A percentile compares a stretch with the other conserved stretches of the same genome.
phyloP scores from a whole-genome alignment of 176 grass and related monocot species.

The Stipa capillata region DNA sequence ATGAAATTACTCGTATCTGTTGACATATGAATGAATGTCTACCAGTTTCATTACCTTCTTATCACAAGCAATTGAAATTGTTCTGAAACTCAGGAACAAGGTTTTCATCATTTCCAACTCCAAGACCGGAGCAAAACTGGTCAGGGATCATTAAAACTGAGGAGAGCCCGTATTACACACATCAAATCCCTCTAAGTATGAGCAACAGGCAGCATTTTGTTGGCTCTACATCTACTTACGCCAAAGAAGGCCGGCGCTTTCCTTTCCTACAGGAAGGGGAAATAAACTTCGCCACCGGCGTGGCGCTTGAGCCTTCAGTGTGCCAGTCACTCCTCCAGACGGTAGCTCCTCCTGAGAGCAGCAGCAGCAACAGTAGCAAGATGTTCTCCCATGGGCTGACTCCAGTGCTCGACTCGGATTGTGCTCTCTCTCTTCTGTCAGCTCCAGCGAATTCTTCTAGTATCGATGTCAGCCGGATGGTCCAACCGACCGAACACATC shows the following conservation, averaged over 20 bases:
- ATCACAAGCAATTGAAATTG: background rate
- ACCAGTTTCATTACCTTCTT: background rate
- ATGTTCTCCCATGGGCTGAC: slow-evolving; percentile 43
- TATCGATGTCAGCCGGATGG: slow-evolving; percentile 38
- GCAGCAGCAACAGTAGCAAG: slow-evolving; percentile 31
- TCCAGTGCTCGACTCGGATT: slow-evolving; percentile 51
- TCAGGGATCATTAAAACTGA: slow-evolving; percentile 37
- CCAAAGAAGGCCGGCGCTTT: slow-evolving; percentile 44
- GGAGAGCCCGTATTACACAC: slow-evolving; percentile 30
- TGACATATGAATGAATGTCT: background rate
- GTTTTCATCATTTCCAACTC: slow-evolving; percentile 36
- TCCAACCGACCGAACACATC: slow-evolving; percentile 36
- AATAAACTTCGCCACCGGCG: slow-evolving; percentile 25
- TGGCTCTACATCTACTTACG: slow-evolving; percentile 21
- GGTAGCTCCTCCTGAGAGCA: slow-evolving; percentile 17
- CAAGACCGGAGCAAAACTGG: slow-evolving; percentile 47
- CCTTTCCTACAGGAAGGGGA: slow-evolving; percentile 58
- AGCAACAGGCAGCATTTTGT: slow-evolving; percentile 33
- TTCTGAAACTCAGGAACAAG: slow-evolving; percentile 38
- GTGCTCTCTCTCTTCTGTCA: slow-evolving; percentile 98
- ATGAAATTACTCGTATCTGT: background rate
- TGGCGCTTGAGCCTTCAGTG: slow-evolving; percentile 19
- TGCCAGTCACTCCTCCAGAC: slow-evolving; percentile 42
- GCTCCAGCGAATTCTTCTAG: slow-evolving; percentile 41
- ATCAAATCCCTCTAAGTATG: slow-evolving; percentile 20